A percentile compares a stretch with the other conserved stretches of the same genome.
Conservation (phyloP, 2,329 filamentous ascomycete genomes). For the Rosellinia necatrix region DNA sequence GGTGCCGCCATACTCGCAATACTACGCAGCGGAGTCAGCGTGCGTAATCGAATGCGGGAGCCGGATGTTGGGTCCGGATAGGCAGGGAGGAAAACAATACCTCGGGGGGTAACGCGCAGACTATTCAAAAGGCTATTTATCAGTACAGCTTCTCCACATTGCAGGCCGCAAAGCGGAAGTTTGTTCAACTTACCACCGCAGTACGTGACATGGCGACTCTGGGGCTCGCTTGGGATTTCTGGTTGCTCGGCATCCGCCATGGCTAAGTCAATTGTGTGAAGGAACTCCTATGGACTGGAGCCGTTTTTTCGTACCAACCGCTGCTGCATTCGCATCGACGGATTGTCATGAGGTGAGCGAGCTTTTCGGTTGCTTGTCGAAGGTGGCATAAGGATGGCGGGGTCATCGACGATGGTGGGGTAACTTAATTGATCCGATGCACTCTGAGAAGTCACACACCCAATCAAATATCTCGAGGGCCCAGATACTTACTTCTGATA, state of each 20-base stretch:
- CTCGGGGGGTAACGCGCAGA: slow-evolving; percentile 69
- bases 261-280: slow-evolving; percentile 20
- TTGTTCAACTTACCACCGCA: slow-evolving; percentile 58
- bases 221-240: slow-evolving; percentile 52
- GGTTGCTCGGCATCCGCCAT: slow-evolving; percentile 61
- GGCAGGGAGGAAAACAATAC: slow-evolving; percentile 44
- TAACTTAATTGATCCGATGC: slow-evolving; percentile 11
- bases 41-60: not conserved
- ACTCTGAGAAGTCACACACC: not conserved
- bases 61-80: not conserved
- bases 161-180: slow-evolving; percentile 6
- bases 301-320: slow-evolving; percentile 5
- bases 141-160: slow-evolving; percentile 13
- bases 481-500: too few species aligned
- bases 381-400: slow-evolving; percentile 28
- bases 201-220: slow-evolving; percentile 58
- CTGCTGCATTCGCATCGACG: slow-evolving; percentile 9
- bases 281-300: not conserved
- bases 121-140: slow-evolving; percentile 42
- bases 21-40: slow-evolving; percentile 59
- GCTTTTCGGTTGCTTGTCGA: slow-evolving; percentile 16
- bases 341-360: slow-evolving; percentile 2
- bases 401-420: slow-evolving; percentile 31
- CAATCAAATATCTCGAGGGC: too few species aligned
- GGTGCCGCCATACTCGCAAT: slow-evolving; percentile 97